Percentiles rank a stretch among this genome's conserved stretches.
Evolutionary conservation across 1,284 basidiomycete species (phyloP).

Genomic region (Cryptococcus jaspeensis): DNA sequence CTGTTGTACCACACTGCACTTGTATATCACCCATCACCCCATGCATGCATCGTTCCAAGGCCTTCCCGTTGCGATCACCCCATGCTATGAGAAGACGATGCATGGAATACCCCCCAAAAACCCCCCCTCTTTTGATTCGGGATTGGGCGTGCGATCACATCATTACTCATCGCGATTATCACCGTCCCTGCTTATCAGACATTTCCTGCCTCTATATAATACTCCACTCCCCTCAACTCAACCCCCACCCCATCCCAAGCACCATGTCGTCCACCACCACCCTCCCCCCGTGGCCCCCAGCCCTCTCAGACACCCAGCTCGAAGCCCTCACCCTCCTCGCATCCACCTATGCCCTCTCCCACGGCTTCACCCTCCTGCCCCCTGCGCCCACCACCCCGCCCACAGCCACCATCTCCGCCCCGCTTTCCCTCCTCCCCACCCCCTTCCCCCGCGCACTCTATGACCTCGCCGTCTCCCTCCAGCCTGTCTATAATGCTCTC

Average conservation of each 20-base stretch:
- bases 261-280: conserved; percentile 17
- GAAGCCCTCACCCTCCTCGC: conserved; percentile 64
- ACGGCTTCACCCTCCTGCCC: conserved; percentile 80
- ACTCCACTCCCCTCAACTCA: background rate
- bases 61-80: background rate
- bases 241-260: background rate
- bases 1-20: background rate
- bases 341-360: conserved; percentile 78
- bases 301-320: conserved; percentile 61
- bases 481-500: conserved; percentile 76
- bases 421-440: conserved; percentile 80
- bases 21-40: background rate
- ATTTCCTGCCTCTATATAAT: background rate
- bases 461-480: conserved; percentile 64
- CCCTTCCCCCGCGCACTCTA: conserved; percentile 79
- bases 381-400: conserved; percentile 63
- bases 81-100: too few relatives aligned
- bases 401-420: conserved; percentile 79
- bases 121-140: too few relatives aligned
- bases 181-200: background rate
- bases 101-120: too few relatives aligned
- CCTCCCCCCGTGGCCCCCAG: conserved; percentile 69
- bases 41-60: background rate
- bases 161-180: too few relatives aligned
- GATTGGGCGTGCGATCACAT: too few relatives aligned